Percentiles rank a stretch among this genome's conserved stretches.
These are phyloP conservation scores for Cercospora sojina DNA, from an alignment of 2,329 filamentous ascomycete species.

Conservation along the genomic window DNA sequence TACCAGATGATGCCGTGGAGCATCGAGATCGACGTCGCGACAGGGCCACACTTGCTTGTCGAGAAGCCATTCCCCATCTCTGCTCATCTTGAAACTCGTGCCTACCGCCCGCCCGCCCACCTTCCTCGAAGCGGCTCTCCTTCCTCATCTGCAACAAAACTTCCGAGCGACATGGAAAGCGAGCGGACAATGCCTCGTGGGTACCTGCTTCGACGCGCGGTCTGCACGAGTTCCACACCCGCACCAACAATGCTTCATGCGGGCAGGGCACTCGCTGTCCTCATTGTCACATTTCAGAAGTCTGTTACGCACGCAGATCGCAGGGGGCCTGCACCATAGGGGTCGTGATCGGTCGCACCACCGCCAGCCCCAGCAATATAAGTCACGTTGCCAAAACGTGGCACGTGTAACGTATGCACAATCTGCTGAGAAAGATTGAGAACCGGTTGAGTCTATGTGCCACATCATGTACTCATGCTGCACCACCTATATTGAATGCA, in stretches of 20 bases:
- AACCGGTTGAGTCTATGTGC: not conserved
- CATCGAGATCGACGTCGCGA: constrained; percentile 5
- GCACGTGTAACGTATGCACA: constrained; percentile 12
- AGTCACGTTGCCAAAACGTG: constrained; percentile 13
- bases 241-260: not conserved
- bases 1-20: constrained; percentile 1
- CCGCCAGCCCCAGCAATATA: constrained; percentile 2
- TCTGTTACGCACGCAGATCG: not conserved
- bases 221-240: not conserved
- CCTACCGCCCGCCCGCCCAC: not conserved
- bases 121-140: not conserved
- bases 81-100: not conserved
- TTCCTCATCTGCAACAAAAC: constrained; percentile 7
- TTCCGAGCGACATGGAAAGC: not conserved
- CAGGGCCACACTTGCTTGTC: not conserved
- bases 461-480: constrained; percentile 2
- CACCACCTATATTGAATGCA: constrained; percentile 4
- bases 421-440: not conserved
- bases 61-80: not conserved
- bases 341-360: not conserved
- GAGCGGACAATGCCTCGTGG: not conserved
- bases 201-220: not conserved
- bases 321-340: not conserved
- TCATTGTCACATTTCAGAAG: not conserved
- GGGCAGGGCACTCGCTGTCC: not conserved